phyloP scores from a whole-genome alignment of 768 basidiomycete genomes.

The Rossbeevera mucosa region DNA sequence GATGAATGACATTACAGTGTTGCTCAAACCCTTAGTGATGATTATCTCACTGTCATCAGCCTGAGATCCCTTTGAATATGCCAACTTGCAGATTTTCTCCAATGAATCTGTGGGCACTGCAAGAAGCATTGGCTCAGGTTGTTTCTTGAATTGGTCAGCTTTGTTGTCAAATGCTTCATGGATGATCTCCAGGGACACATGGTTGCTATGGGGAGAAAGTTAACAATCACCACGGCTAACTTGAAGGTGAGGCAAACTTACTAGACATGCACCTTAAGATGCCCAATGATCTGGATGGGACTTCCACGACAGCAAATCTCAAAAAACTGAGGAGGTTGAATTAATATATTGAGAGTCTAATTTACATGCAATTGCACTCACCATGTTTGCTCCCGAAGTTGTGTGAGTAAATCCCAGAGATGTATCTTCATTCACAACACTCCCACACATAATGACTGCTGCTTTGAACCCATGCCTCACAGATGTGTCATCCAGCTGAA shows the following conservation, averaged over 20 bases:
- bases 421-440: conserved; percentile 6
- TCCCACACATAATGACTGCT: conserved; percentile 8
- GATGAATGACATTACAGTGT: no score
- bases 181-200: conserved; percentile 2
- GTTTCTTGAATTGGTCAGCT: background rate
- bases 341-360: no score
- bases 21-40: no score
- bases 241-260: no score
- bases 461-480: conserved; percentile 9
- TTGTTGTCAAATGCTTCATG: background rate
- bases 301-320: background rate
- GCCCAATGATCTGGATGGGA: background rate
- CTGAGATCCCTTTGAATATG: no score
- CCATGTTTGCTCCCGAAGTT: background rate
- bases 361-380: no score
- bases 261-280: conserved; percentile 8
- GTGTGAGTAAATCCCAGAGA: background rate
- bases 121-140: no score
- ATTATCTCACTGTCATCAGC: no score
- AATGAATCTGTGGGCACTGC: no score
- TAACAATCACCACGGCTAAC: background rate
- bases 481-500: conserved; percentile 2
- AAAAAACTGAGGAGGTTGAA: conserved; percentile 4
- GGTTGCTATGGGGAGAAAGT: background rate
- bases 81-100: no score